Conservation (phyloP, 2,329 filamentous ascomycete genomes). For the Phyllosticta paracitricarpa region DNA sequence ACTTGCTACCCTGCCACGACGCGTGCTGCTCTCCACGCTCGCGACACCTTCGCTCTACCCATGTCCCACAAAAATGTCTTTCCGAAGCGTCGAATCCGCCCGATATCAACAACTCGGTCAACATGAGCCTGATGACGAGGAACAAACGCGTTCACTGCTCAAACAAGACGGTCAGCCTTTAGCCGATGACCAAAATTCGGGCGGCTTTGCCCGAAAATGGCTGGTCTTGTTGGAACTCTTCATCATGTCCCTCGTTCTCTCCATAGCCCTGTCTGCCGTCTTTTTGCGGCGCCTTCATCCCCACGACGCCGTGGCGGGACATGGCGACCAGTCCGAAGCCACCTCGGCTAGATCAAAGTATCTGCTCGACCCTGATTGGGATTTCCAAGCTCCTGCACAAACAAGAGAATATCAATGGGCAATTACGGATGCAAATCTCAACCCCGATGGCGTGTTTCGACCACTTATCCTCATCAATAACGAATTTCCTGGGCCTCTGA, state of each 20-base stretch:
- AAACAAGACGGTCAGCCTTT: not conserved
- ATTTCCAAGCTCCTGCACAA: slow-evolving; percentile 39
- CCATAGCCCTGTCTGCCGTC: not conserved
- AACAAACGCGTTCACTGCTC: not conserved
- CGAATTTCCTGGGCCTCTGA: slow-evolving; percentile 30
- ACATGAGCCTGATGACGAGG: not conserved
- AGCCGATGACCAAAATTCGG: not conserved
- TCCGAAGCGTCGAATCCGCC: not conserved
- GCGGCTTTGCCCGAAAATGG: not conserved
- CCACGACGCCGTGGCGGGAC: not conserved
- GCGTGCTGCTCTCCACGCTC: not conserved
- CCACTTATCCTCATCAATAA: slow-evolving; percentile 33
- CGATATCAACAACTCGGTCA: not conserved
- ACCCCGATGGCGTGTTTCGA: slow-evolving; percentile 45
- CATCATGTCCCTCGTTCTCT: not conserved
- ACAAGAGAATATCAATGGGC: slow-evolving; percentile 52
- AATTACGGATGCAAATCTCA: slow-evolving; percentile 47
- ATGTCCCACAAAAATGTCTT: not conserved
- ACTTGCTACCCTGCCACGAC: not conserved
- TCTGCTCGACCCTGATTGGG: slow-evolving; percentile 47
- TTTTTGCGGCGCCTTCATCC: not conserved
- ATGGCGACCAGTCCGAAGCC: not conserved
- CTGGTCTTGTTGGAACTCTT: not conserved
- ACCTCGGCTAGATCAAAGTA: slow-evolving; percentile 25
- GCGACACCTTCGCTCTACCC: not conserved